Conservation (phyloP, 805 yeast species). For the Kregervanrija delftensis region DNA sequence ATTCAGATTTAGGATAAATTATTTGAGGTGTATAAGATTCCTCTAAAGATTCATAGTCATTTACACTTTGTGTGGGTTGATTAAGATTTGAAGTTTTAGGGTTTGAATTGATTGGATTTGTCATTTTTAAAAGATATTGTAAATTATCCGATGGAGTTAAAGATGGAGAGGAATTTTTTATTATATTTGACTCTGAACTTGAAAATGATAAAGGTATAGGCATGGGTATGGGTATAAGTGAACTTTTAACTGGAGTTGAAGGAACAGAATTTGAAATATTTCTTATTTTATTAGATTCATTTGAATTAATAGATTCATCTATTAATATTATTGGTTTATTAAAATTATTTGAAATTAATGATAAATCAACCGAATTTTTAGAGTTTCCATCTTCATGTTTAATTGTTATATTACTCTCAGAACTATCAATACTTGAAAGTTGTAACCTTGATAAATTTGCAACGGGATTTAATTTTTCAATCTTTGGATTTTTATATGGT, state of each 20-base stretch:
- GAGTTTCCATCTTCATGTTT: too few relatives aligned
- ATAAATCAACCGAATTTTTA: neutral
- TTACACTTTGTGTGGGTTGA: neutral
- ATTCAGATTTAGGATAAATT: neutral
- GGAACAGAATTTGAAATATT: too few relatives aligned
- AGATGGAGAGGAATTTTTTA: neutral
- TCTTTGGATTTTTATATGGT: constrained; percentile 43
- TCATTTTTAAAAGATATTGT: constrained; percentile 7
- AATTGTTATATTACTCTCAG: too few relatives aligned
- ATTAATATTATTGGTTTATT: too few relatives aligned
- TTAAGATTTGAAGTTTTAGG: neutral
- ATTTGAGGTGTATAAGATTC: constrained; percentile 9
- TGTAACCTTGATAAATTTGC: constrained; percentile 19
- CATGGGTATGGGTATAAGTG: too few relatives aligned
- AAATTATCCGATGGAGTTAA: constrained; percentile 14
- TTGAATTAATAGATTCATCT: too few relatives aligned
- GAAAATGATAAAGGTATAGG: too few relatives aligned
- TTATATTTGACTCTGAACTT: too few relatives aligned
- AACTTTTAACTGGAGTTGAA: neutral
- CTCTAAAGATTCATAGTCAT: constrained; percentile 11
- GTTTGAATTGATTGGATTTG: neutral
- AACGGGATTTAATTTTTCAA: constrained; percentile 26
- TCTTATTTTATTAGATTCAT: too few relatives aligned
- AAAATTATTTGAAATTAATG: neutral
- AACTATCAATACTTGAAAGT: neutral